Evolutionary conservation across 2,329 filamentous ascomycete genomes (phyloP), one percentile per base, ranked within the genome.

Genomic region (Fusarium ramigenum): DNA sequence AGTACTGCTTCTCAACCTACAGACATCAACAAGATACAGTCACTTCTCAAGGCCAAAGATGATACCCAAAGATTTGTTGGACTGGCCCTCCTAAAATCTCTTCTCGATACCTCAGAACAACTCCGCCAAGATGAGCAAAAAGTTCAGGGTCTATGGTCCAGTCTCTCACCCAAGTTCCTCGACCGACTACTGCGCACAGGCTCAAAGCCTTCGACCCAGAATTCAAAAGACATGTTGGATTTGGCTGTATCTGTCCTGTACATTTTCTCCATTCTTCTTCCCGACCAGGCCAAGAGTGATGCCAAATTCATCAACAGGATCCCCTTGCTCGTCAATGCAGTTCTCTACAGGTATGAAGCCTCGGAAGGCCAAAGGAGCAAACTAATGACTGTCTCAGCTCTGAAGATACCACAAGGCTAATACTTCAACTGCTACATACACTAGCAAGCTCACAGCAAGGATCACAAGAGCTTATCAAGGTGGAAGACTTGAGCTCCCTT

Each of bases 21-120:
- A 42, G 79, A 77, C 61, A 61, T 83, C 58, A 81, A 85, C 57
- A 88, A 87, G 75, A 86, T 92, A 60, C 83, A 88, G 71, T 76
- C 83, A 4, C 84, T 92, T 6, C 85, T 93, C 39, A 83, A 84
- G 60, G 81, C 88, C 60, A 90, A 89, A 68, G 87, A 92, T 77
- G 91, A 93, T 78, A 93, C 91, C 1, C 89, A 90, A 25, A 87
- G 89, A 76, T 93, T 93, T 73, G 90, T 92, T 43, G 91, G 90
- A 12, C 83, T 93, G 28, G 89, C 90, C 2, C 84, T 93, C 28
- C 84, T 93, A 57, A 92, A 90, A 76, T 88, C 89, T n/a, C 81
- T 91, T 18, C 84, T 93, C 37, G 90, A 93, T 79, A 90, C 89
- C 77, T 87, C 88, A 10, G 81, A 84, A 28, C 79, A 85, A n/a